phyloP scores from a whole-genome alignment of 23 red algal genomes.

The Gracilaria gracilis region DNA sequence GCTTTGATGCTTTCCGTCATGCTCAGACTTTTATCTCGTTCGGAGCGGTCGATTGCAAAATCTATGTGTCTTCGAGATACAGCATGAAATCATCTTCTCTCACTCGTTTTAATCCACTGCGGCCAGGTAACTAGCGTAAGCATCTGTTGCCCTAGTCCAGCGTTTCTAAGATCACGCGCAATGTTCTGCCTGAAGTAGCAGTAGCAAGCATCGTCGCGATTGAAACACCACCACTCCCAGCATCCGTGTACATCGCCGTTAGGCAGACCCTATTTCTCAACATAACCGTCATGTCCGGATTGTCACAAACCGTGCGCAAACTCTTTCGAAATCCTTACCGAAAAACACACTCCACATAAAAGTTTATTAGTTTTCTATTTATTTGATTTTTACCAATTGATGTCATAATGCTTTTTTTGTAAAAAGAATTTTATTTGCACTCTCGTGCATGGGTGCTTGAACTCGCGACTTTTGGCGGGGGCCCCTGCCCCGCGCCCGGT shows the following conservation, averaged over 20 bases:
- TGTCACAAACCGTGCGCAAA: too few species aligned
- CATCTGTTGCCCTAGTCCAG: conserved; percentile 11
- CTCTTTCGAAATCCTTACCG: too few species aligned
- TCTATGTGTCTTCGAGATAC: not conserved
- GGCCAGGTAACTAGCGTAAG: not conserved
- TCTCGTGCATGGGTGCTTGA: too few species aligned
- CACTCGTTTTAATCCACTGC: conserved; percentile 20
- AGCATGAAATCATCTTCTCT: conserved; percentile 19
- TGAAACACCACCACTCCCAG: conserved; percentile 12
- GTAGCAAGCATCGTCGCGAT: conserved; percentile 1
- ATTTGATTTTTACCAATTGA: too few species aligned
- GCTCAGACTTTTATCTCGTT: conserved; percentile 1
- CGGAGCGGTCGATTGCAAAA: not conserved
- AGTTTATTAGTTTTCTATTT: too few species aligned
- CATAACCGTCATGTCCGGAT: conserved; percentile 13
- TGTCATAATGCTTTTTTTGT: too few species aligned
- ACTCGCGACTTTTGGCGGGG: too few species aligned
- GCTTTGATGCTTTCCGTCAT: not conserved
- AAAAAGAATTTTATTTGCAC: too few species aligned
- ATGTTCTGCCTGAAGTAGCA: conserved; percentile 21
- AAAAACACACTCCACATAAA: too few species aligned
- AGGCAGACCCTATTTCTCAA: not conserved
- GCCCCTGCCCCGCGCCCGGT: too few species aligned
- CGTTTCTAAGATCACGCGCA: not conserved
- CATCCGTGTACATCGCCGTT: not conserved